phyloP scores from a whole-genome alignment of 2,329 filamentous ascomycete species.

The Colletotrichum graminicola region DNA sequence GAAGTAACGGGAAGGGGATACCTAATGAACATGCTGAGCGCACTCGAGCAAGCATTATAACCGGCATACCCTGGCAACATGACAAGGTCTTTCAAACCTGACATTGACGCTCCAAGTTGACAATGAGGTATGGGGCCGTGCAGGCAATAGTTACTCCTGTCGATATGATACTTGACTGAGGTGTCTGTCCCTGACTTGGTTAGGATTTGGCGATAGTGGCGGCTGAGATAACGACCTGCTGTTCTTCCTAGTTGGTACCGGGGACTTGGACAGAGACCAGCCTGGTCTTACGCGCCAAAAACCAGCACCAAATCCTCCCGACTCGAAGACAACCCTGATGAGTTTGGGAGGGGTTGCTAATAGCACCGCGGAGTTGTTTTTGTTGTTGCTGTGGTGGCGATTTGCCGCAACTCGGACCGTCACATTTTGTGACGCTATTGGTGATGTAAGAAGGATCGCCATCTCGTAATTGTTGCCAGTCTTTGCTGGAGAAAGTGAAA shows the following conservation, averaged over 20 bases:
- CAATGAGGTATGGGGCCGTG: conserved; percentile 22
- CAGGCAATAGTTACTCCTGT: conserved; percentile 2
- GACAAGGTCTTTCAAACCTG: conserved; percentile 19
- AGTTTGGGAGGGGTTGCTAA: background rate
- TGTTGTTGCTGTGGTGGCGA: conserved; percentile 5
- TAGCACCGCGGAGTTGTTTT: background rate
- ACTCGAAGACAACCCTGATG: background rate
- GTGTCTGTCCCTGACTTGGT: background rate
- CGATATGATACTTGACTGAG: background rate
- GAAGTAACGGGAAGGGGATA: background rate
- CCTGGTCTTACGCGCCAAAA: background rate
- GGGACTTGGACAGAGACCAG: background rate
- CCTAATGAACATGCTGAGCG: background rate
- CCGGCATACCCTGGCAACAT: conserved; percentile 15
- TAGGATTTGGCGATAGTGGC: background rate
- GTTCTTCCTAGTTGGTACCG: background rate
- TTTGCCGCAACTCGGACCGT: conserved; percentile 5
- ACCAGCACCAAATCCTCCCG: background rate
- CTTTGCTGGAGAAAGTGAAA: conserved; percentile 14
- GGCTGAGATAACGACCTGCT: conserved; percentile 10
- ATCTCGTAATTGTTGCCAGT: conserved; percentile 20
- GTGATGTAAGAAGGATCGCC: conserved; percentile 12
- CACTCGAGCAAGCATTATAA: conserved; percentile 1
- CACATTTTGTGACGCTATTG: conserved; percentile 6
- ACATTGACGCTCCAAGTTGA: conserved; percentile 15